These are phyloP conservation scores for Trichophyton simii DNA, from an alignment of 2,329 filamentous ascomycete species.

Conservation along the genomic window DNA sequence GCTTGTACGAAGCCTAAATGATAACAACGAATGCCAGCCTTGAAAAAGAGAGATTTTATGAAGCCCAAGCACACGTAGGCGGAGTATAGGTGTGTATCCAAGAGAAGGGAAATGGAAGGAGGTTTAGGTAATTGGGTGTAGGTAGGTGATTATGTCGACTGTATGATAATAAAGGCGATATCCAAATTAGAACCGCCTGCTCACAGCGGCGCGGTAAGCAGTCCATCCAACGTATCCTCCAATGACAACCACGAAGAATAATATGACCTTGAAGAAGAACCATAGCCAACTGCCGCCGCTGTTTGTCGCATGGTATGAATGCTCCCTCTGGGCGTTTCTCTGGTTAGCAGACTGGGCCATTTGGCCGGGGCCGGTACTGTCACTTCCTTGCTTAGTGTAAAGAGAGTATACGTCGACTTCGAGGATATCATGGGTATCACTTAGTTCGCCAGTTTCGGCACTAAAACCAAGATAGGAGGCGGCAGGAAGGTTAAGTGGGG, in stretches of 20 bases:
- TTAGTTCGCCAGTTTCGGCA: constrained; percentile 82
- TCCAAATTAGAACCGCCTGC: constrained; percentile 22
- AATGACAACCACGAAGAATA: constrained; percentile 57
- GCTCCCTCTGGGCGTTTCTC: constrained; percentile 15
- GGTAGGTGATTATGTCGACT: not conserved
- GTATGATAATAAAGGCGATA: not conserved
- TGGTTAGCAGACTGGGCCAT: constrained; percentile 14
- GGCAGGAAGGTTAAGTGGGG: constrained; percentile 64
- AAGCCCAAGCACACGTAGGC: not conserved
- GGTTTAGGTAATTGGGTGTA: not conserved
- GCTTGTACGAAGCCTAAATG: constrained; percentile 1
- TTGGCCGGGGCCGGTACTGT: constrained; percentile 18
- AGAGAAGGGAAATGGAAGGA: not conserved
- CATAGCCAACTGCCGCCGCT: constrained; percentile 48
- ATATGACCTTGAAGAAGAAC: constrained; percentile 69
- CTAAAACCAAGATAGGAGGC: constrained; percentile 53
- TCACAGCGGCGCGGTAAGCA: constrained; percentile 55
- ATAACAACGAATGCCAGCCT: constrained; percentile 1
- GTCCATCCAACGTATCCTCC: constrained; percentile 80
- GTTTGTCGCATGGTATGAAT: not conserved
- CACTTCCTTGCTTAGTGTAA: constrained; percentile 49
- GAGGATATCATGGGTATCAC: constrained; percentile 96
- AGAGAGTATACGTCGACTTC: constrained; percentile 76
- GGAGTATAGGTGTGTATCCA: constrained; percentile 1
- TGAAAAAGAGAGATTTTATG: not conserved